Percentiles rank a stretch among this genome's conserved stretches.
Evolutionary conservation across 495 filamentous ascomycete species (phyloP).

Genomic region (Penicillium manginii): DNA sequence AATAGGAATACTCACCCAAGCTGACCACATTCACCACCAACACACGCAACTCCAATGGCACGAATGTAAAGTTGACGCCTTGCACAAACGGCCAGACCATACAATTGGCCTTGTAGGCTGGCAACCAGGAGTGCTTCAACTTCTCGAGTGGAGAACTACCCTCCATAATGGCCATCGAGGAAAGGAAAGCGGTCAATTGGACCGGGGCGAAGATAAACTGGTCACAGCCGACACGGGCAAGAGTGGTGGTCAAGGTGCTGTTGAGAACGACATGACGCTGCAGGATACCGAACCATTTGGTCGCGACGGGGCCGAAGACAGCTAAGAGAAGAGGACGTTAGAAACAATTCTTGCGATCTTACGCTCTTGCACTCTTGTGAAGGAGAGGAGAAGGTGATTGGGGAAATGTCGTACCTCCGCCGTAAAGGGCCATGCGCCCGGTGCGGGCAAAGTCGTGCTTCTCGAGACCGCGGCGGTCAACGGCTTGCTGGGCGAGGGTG

Average conservation of each 20-base stretch:
- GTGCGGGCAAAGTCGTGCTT: slow-evolving; percentile 85
- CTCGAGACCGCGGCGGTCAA: slow-evolving; percentile 76
- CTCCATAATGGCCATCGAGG: slow-evolving; percentile 86
- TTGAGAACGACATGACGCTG: slow-evolving; percentile 68
- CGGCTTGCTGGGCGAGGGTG: slow-evolving; percentile 87
- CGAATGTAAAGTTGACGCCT: slow-evolving; percentile 84
- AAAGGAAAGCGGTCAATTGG: slow-evolving; percentile 81
- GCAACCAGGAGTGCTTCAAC: slow-evolving; percentile 65
- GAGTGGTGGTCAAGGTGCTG: slow-evolving; percentile 68
- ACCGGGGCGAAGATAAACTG: slow-evolving; percentile 84
- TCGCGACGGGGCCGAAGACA: slow-evolving; percentile 90
- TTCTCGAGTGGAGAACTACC: slow-evolving; percentile 73
- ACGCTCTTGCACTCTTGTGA: too few relatives aligned
- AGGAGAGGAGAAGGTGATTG: slow-evolving; percentile 11
- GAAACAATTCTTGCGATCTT: slow-evolving; percentile 8
- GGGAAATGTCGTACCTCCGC: slow-evolving; percentile 63
- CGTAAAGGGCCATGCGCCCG: slow-evolving; percentile 88
- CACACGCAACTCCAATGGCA: slow-evolving; percentile 84
- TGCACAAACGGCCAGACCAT: slow-evolving; percentile 94
- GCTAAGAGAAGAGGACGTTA: slow-evolving; percentile 45
- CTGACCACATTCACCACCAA: slow-evolving; percentile 86
- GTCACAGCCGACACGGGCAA: slow-evolving; percentile 80
- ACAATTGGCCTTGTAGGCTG: slow-evolving; percentile 81
- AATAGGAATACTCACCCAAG: slow-evolving; percentile 59
- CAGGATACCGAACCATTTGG: slow-evolving; percentile 84